phyloP scores from a whole-genome alignment of 345 rosid species.

The Aquilaria yunnanensis region DNA sequence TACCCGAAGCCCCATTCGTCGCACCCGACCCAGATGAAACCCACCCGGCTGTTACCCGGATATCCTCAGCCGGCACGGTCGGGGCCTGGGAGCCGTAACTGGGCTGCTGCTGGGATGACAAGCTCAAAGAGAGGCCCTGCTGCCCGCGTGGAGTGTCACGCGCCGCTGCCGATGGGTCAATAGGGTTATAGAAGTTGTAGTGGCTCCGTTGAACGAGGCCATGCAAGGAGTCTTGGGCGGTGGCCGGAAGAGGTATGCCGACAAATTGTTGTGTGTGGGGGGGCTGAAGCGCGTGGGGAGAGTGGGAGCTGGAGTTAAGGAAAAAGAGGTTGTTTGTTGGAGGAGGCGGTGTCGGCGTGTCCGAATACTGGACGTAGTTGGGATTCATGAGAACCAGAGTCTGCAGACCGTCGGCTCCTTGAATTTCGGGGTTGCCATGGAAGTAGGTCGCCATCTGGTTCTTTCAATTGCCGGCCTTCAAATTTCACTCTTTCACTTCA shows the following conservation, averaged over 20 bases:
- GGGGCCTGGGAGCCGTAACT: slow-evolving; percentile 47
- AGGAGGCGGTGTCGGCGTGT: slow-evolving; percentile 32
- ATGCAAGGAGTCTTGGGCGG: slow-evolving; percentile 44
- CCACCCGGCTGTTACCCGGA: slow-evolving; percentile 44
- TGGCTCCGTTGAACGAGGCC: slow-evolving; percentile 78
- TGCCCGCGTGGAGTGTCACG: slow-evolving; percentile 75
- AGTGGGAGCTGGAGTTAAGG: slow-evolving; percentile 44
- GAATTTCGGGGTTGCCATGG: slow-evolving; percentile 74
- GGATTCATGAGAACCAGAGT: slow-evolving; percentile 98
- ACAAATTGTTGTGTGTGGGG: slow-evolving; percentile 67
- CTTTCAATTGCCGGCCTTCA: background rate
- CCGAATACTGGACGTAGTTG: slow-evolving; percentile 76
- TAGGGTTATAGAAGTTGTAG: slow-evolving; percentile 62
- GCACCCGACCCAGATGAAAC: slow-evolving; percentile 75
- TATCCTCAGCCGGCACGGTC: slow-evolving; percentile 39
- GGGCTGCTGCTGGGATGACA: slow-evolving; percentile 81
- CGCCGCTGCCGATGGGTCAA: slow-evolving; percentile 40
- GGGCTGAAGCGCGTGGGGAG: slow-evolving; percentile 42
- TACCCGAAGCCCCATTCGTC: slow-evolving; percentile 57
- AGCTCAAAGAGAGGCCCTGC: slow-evolving; percentile 74
- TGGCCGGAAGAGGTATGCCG: slow-evolving; percentile 66
- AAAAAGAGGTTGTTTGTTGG: slow-evolving; percentile 38
- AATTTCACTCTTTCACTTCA: slow-evolving; percentile 13
- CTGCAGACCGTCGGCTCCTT: slow-evolving; percentile 71
- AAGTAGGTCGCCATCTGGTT: slow-evolving; percentile 70